Conservation (phyloP, 495 filamentous ascomycete genomes). For the Penicillium samsonianum region DNA sequence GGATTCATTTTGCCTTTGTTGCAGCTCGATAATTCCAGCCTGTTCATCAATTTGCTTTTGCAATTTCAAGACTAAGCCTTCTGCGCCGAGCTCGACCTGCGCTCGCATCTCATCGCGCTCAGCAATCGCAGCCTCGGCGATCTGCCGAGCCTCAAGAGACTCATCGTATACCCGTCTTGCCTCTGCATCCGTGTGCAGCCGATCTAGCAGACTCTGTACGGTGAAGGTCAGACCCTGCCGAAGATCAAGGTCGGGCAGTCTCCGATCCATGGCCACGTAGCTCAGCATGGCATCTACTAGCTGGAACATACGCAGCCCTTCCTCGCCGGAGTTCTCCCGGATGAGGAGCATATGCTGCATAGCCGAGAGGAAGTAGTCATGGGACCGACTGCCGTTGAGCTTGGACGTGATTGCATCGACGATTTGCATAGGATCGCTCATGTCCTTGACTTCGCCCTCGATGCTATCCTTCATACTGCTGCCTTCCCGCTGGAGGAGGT, state of each 20-base stretch:
- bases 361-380: slow-evolving; percentile 94
- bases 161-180: slow-evolving; percentile 90
- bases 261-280: slow-evolving; percentile 97
- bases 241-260: slow-evolving; percentile 93
- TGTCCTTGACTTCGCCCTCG: slow-evolving; percentile 89
- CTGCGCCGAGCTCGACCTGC: slow-evolving; percentile 90
- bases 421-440: slow-evolving; percentile 90
- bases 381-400: slow-evolving; percentile 76
- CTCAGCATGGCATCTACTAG: slow-evolving; percentile 96
- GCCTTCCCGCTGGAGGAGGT: slow-evolving; percentile 88
- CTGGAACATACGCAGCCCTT: slow-evolving; percentile 94
- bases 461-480: slow-evolving; percentile 86
- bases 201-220: slow-evolving; percentile 91
- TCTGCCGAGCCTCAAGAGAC: slow-evolving; percentile 80
- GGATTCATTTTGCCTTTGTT: slow-evolving; percentile 79
- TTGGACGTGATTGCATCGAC: slow-evolving; percentile 90
- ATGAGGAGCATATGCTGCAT: slow-evolving; percentile 95
- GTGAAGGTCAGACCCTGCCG: slow-evolving; percentile 97
- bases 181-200: slow-evolving; percentile 93
- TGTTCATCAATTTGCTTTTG: slow-evolving; percentile 94
- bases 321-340: slow-evolving; percentile 88
- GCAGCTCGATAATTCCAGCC: slow-evolving; percentile 82
- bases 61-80: slow-evolving; percentile 89
- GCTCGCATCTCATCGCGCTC: slow-evolving; percentile 95
- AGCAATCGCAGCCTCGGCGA: slow-evolving; percentile 92